Percentiles rank a stretch among this genome's conserved stretches.
These are phyloP conservation scores for Hypocrella siamensis DNA, from an alignment of 2,329 filamentous ascomycete species.

Conservation along the genomic window DNA sequence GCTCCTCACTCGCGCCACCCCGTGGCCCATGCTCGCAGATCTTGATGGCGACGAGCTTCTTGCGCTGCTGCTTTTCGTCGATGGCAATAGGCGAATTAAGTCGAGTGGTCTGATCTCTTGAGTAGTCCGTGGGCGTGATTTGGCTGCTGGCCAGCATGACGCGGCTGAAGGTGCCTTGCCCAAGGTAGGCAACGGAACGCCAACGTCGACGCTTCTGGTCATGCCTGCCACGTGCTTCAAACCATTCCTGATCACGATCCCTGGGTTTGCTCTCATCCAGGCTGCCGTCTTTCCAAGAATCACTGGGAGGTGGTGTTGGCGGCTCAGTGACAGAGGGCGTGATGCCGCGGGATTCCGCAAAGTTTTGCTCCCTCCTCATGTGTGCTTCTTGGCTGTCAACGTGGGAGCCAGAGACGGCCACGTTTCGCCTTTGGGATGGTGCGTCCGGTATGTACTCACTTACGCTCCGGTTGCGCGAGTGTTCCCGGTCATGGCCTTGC, in stretches of 20 bases:
- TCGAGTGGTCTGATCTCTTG: constrained; percentile 10
- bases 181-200: constrained; percentile 64
- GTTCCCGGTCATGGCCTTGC: constrained; percentile 15
- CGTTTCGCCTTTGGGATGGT: constrained; percentile 52
- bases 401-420: constrained; percentile 54
- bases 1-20: constrained; percentile 82
- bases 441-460: constrained; percentile 78
- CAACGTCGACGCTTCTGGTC: constrained; percentile 61
- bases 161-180: constrained; percentile 89
- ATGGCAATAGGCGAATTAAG: constrained; percentile 17
- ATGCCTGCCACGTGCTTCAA: constrained; percentile 50
- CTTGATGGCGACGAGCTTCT: constrained; percentile 83
- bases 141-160: constrained; percentile 84
- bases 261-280: constrained; percentile 24
- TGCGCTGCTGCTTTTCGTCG: constrained; percentile 37
- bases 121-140: constrained; percentile 32
- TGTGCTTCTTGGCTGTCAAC: constrained; percentile 28
- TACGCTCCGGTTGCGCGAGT: constrained; percentile 64
- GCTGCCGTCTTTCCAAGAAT: constrained; percentile 40
- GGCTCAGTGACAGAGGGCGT: constrained; percentile 41
- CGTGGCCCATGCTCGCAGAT: constrained; percentile 89
- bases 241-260: constrained; percentile 40
- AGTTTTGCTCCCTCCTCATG: constrained; percentile 61
- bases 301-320: constrained; percentile 72
- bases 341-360: constrained; percentile 65